These are phyloP conservation scores for Hemerocallis citrina DNA, from an alignment of 106 monocot species.

Conservation along the genomic window DNA sequence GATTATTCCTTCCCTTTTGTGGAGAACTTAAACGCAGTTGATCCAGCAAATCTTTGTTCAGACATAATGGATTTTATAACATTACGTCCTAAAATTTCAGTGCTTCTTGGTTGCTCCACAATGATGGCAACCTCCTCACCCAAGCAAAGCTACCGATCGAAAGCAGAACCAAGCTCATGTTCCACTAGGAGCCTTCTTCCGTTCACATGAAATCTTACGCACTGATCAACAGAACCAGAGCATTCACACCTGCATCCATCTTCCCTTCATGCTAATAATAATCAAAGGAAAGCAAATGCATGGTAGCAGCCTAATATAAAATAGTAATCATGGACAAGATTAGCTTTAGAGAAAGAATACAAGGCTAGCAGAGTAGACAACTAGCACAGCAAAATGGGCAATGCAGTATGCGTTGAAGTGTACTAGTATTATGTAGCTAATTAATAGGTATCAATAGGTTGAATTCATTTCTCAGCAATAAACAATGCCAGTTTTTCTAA, in stretches of 20 bases:
- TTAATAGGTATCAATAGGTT: too few relatives aligned
- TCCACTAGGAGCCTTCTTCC: constrained; percentile 58
- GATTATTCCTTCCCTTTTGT: constrained; percentile 21
- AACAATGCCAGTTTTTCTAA: too few relatives aligned
- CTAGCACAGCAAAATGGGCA: too few relatives aligned
- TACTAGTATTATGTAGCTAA: too few relatives aligned
- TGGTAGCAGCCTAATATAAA: too few relatives aligned
- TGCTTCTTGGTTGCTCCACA: constrained; percentile 70
- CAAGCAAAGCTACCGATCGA: constrained; percentile 65
- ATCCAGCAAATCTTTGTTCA: constrained; percentile 32
- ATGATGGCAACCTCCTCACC: constrained; percentile 78
- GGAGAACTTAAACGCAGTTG: constrained; percentile 31
- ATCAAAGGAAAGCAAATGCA: too few relatives aligned
- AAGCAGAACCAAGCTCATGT: constrained; percentile 50
- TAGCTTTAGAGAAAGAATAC: too few relatives aligned
- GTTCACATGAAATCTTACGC: constrained; percentile 68
- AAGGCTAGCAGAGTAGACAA: too few relatives aligned
- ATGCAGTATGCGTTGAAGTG: too few relatives aligned
- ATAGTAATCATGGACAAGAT: too few relatives aligned
- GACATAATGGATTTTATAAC: constrained; percentile 13
- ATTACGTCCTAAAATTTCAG: constrained; percentile 41
- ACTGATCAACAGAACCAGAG: constrained; percentile 50
- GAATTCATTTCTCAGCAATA: too few relatives aligned
- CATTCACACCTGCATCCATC: constrained; percentile 33
- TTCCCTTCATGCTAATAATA: too few relatives aligned